A percentile compares a stretch with the other conserved stretches of the same genome.
Evolutionary conservation across 805 yeast species (phyloP).

Genomic region (Ogataea saltuana): DNA sequence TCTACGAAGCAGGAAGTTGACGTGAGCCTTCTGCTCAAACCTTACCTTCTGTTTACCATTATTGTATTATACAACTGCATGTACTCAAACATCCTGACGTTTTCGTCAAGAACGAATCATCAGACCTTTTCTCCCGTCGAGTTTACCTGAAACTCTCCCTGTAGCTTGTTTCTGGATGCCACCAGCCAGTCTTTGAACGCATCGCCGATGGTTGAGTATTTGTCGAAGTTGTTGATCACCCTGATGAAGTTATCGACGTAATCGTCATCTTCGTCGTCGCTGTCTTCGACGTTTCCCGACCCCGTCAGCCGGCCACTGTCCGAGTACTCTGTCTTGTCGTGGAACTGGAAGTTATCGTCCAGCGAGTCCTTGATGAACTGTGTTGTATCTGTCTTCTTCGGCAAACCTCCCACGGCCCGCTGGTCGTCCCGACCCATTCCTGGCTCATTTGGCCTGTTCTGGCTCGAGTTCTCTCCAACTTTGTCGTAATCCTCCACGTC

Average conservation of each 20-base stretch:
- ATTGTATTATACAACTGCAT: background rate
- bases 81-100: background rate
- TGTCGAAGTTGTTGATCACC: constrained; percentile 37
- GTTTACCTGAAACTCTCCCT: background rate
- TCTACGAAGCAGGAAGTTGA: constrained; percentile 23
- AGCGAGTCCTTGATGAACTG: constrained; percentile 30
- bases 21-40: background rate
- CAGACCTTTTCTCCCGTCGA: too few relatives aligned
- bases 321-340: constrained; percentile 20
- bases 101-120: background rate
- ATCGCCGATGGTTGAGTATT: constrained; percentile 35
- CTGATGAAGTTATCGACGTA: constrained; percentile 36
- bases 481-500: constrained; percentile 31
- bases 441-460: too few relatives aligned
- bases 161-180: constrained; percentile 17
- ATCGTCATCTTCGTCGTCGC: constrained; percentile 26
- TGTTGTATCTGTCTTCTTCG: background rate
- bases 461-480: too few relatives aligned
- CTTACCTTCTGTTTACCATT: too few relatives aligned
- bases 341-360: constrained; percentile 37
- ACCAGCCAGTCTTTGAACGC: constrained; percentile 40
- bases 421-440: too few relatives aligned
- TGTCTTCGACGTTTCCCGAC: constrained; percentile 22
- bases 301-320: constrained; percentile 11
- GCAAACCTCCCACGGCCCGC: constrained; percentile 2